phyloP scores from a whole-genome alignment of 805 yeast genomes.

The Cyberlindnera mississippiensis region DNA sequence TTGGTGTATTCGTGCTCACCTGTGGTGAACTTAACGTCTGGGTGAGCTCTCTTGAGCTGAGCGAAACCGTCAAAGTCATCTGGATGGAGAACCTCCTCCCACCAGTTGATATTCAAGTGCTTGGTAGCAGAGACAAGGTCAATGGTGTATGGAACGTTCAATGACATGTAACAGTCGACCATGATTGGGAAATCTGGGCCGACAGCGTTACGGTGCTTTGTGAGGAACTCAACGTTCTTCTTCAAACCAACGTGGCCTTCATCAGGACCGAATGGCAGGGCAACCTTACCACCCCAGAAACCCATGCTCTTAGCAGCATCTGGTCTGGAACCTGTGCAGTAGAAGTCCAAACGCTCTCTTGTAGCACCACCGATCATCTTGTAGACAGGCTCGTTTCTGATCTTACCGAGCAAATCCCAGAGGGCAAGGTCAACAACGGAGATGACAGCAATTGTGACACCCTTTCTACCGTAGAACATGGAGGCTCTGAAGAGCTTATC shows the following conservation, averaged over 20 bases:
- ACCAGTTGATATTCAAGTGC: conserved; percentile 48
- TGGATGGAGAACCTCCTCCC: conserved; percentile 49
- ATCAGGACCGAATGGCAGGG: conserved; percentile 47
- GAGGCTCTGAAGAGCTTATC: conserved; percentile 47
- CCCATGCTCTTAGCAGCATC: conserved; percentile 47
- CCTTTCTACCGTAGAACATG: conserved; percentile 50
- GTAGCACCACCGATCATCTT: conserved; percentile 50
- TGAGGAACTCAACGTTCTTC: conserved; percentile 43
- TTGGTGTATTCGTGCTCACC: conserved; percentile 52
- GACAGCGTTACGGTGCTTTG: conserved; percentile 40
- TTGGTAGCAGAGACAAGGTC: conserved; percentile 41
- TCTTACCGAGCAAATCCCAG: conserved; percentile 48
- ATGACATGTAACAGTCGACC: conserved; percentile 52
- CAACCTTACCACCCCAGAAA: conserved; percentile 52
- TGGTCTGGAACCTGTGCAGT: conserved; percentile 48
- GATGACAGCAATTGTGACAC: conserved; percentile 44
- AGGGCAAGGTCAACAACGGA: conserved; percentile 45
- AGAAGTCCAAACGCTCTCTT: conserved; percentile 40
- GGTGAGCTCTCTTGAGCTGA: conserved; percentile 42
- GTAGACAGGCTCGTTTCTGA: conserved; percentile 48
- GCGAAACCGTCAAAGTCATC: conserved; percentile 49
- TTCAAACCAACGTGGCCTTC: conserved; percentile 45
- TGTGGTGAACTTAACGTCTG: conserved; percentile 45
- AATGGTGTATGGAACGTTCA: conserved; percentile 45
- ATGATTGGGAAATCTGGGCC: conserved; percentile 51